A percentile compares a stretch with the other conserved stretches of the same genome.
These are phyloP conservation scores for Lactarius indigo DNA, from an alignment of 768 basidiomycete genomes.

Conservation along the genomic window DNA sequence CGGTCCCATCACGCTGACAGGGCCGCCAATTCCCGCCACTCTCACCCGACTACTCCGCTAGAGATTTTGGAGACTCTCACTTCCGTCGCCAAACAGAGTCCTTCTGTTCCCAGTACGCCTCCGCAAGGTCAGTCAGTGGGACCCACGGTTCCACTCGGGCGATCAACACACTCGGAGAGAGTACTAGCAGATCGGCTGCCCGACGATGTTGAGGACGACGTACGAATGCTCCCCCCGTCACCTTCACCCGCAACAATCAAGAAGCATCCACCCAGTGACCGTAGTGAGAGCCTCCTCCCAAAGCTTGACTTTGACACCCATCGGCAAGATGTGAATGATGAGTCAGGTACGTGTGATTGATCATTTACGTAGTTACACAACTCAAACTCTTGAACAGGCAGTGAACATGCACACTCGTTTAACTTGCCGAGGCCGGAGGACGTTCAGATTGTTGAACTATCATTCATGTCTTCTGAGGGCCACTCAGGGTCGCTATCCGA, in stretches of 20 bases:
- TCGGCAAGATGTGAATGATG: background rate
- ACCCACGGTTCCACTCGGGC: constrained; percentile 35
- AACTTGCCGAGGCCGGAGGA: constrained; percentile 30
- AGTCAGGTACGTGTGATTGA: constrained; percentile 9
- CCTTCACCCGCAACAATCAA: constrained; percentile 42
- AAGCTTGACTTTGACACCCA: constrained; percentile 32
- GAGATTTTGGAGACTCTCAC: constrained; percentile 12
- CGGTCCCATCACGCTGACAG: constrained; percentile 60
- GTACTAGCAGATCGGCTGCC: constrained; percentile 23
- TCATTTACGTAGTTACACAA: background rate
- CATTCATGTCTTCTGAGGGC: constrained; percentile 28
- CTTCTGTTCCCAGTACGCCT: constrained; percentile 26
- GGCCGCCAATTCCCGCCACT: constrained; percentile 39
- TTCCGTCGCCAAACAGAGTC: constrained; percentile 15
- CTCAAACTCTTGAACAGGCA: constrained; percentile 24
- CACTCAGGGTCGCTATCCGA: constrained; percentile 21
- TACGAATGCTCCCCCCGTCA: constrained; percentile 46
- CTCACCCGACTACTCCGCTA: constrained; percentile 27
- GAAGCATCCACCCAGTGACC: constrained; percentile 20
- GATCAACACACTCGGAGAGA: constrained; percentile 41
- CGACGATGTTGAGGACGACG: constrained; percentile 38
- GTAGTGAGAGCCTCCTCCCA: constrained; percentile 35
- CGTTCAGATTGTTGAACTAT: constrained; percentile 30
- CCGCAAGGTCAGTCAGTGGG: constrained; percentile 25
- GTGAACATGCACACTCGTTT: constrained; percentile 32